Conservation (phyloP, 2,329 filamentous ascomycete species). For the Myriosclerotinia duriaeana region DNA sequence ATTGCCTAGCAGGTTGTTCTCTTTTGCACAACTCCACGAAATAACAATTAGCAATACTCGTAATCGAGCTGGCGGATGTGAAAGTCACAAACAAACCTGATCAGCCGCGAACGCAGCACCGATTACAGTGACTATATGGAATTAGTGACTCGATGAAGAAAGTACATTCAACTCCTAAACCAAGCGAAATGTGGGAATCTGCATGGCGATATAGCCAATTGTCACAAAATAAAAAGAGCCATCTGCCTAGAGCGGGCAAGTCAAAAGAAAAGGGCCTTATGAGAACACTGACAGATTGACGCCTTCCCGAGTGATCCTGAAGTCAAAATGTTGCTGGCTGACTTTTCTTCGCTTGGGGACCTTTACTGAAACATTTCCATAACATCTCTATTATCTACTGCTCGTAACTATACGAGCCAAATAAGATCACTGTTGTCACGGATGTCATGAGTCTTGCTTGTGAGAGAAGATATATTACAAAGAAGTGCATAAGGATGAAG, state of each 20-base stretch:
- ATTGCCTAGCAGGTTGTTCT: background rate
- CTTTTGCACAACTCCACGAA: background rate
- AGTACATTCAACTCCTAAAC: background rate
- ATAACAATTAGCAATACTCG: background rate
- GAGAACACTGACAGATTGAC: too few relatives aligned
- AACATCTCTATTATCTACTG: background rate
- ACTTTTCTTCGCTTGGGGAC: background rate
- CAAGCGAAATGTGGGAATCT: too few relatives aligned
- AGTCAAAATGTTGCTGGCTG: background rate
- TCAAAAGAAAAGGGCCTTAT: too few relatives aligned
- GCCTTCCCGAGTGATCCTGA: background rate
- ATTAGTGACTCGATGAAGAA: too few relatives aligned
- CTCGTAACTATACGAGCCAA: background rate
- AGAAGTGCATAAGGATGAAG: background rate
- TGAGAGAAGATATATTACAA: background rate
- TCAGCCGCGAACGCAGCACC: background rate
- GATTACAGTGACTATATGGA: background rate
- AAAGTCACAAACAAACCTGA: background rate
- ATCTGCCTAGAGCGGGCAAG: too few relatives aligned
- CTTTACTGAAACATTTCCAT: background rate
- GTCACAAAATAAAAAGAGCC: too few relatives aligned
- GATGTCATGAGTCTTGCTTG: background rate
- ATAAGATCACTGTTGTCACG: too few relatives aligned
- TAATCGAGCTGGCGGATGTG: background rate
- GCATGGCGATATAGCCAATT: too few relatives aligned